Evolutionary conservation across 305 asterid species (phyloP).

Genomic region (Fraxinus angustifolia): DNA sequence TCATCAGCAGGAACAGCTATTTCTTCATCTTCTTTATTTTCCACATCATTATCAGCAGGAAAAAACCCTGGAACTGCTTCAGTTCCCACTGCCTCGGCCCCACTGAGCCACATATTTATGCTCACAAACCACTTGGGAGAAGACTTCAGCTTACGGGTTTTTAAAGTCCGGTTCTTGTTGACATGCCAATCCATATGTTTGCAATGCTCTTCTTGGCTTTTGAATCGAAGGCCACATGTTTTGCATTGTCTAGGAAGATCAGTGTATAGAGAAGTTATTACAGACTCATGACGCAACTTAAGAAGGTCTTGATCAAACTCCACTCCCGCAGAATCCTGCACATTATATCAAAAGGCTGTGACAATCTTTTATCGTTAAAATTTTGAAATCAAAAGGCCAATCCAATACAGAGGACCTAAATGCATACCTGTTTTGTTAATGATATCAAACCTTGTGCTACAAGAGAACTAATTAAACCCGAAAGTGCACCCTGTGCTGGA

Average conservation of each 20-base stretch:
- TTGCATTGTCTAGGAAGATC: slow-evolving; percentile 92
- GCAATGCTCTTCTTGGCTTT: slow-evolving; percentile 84
- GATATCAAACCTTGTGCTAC: slow-evolving; percentile 85
- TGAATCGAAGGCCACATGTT: slow-evolving; percentile 80
- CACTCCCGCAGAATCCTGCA: slow-evolving; percentile 64
- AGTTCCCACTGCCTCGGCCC: slow-evolving; percentile 72
- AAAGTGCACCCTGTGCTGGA: slow-evolving; percentile 42
- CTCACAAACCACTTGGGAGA: slow-evolving; percentile 91
- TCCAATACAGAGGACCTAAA: background rate
- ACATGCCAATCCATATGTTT: slow-evolving; percentile 99
- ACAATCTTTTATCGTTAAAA: background rate
- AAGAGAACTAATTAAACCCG: slow-evolving; percentile 64
- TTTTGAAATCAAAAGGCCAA: slow-evolving; percentile 3
- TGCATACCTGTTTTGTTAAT: slow-evolving; percentile 46
- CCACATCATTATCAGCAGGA: slow-evolving; percentile 58
- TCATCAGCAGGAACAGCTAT: slow-evolving; percentile 92
- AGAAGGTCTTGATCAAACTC: slow-evolving; percentile 77
- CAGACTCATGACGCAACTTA: slow-evolving; percentile 63
- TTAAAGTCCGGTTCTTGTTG: slow-evolving; percentile 68
- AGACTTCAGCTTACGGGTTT: slow-evolving; percentile 72
- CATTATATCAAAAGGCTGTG: slow-evolving; percentile 22
- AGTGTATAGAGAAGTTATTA: slow-evolving; percentile 60
- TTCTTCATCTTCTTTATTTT: slow-evolving; percentile 69
- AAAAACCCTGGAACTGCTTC: slow-evolving; percentile 69
- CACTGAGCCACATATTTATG: slow-evolving; percentile 79